Base-by-base conservation (phyloP, 208 protist genomes). In the Crithidia thermophila region DNA sequence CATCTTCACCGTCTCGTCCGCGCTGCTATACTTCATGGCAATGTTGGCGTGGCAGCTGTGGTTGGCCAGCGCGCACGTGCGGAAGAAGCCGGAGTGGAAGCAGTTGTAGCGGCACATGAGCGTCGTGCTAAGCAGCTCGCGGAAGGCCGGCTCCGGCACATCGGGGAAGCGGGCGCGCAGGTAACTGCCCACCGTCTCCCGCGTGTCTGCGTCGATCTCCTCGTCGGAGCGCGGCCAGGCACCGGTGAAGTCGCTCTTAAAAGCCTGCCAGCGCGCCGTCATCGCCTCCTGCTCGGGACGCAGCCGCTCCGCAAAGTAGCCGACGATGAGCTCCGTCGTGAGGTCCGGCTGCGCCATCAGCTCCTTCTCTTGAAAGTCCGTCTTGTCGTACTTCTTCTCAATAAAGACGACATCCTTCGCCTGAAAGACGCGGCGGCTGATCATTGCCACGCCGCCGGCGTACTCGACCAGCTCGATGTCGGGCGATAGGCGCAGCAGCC, bases 21-120 rank as follows among this genome's bases (percentile, higher is more conserved):
- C 53, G 14, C 55, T 61, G 67, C 71, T 85, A 59, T 87, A 92
- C 77, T 95, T 95, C 87, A 95, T 95, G 27, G 90, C 90, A n/a
- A 90, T 85, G 77, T 95, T 95, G 30, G 90, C 84, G 40, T 70
- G 58, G 66, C 90, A 95, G 72, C 85, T 93, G 81, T 95, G 90
- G 67, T 95, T 95, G 18, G 86, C 85, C 57, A 95, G 65, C 37
- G 90, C 90, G 43, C 90, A 95, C 4, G 82, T 77, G 56, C 90
- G 84, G 59, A 95, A 95, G 76, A 95, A 93, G 37, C 90, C 90
- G 30, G 82, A 79, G 73, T 92, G 76, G 53, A 95, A 95, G 64
- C 90, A 92, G 76, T 95, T 95, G 70, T 87, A 95, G 25, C 87
- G 87, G 63, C 90, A 95, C 79, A 91, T 91, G 18, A 93, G 73